A percentile compares a stretch with the other conserved stretches of the same genome.
These are phyloP conservation scores for Ustilago bromivora DNA, from an alignment of 1,284 basidiomycete species.

Conservation along the genomic window DNA sequence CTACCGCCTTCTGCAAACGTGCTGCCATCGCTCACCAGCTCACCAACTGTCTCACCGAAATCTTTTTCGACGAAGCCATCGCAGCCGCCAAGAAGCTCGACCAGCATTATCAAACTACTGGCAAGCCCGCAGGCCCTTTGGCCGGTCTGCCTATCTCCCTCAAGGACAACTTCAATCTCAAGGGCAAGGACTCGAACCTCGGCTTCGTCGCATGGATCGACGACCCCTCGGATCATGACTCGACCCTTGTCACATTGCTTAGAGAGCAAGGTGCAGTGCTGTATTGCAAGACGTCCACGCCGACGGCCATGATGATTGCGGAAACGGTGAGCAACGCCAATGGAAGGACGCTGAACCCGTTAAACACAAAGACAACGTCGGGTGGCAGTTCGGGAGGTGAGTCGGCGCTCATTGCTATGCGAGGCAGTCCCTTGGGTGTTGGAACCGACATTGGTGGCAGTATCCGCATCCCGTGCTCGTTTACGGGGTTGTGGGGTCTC, in stretches of 20 bases:
- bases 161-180: slow-evolving; percentile 52
- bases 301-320: slow-evolving; percentile 55
- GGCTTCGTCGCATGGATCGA: slow-evolving; percentile 51
- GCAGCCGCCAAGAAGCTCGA: slow-evolving; percentile 29
- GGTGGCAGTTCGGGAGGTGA: slow-evolving; percentile 61
- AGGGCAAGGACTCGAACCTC: slow-evolving; percentile 42
- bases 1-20: slow-evolving; percentile 51
- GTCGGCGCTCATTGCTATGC: slow-evolving; percentile 44
- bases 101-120: slow-evolving; percentile 11
- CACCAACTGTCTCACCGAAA: slow-evolving; percentile 52
- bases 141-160: slow-evolving; percentile 44
- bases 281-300: slow-evolving; percentile 52
- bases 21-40: slow-evolving; percentile 56
- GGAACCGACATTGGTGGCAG: slow-evolving; percentile 58
- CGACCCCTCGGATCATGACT: slow-evolving; percentile 35
- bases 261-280: slow-evolving; percentile 44
- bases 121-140: slow-evolving; percentile 30
- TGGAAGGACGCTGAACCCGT: slow-evolving; percentile 44
- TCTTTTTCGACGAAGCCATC: slow-evolving; percentile 48
- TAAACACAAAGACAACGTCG: slow-evolving; percentile 34
- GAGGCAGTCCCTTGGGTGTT: slow-evolving; percentile 49
- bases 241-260: slow-evolving; percentile 42
- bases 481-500: slow-evolving; percentile 48
- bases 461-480: slow-evolving; percentile 51
- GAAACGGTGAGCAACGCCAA: slow-evolving; percentile 51